These are phyloP conservation scores for Ogataea angusta DNA, from an alignment of 805 yeast genomes.

Conservation along the genomic window DNA sequence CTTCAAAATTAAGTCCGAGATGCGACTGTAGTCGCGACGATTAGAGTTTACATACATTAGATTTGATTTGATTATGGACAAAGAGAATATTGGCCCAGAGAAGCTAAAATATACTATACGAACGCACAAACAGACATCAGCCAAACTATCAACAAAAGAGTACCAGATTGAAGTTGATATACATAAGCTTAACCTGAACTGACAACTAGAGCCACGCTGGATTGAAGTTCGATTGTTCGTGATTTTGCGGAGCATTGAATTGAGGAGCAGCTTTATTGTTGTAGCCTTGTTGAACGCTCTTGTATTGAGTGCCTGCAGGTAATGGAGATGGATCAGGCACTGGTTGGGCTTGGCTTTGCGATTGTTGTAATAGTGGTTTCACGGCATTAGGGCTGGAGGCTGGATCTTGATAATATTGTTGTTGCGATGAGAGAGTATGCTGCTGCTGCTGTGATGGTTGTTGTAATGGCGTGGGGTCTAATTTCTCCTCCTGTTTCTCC, in stretches of 20 bases:
- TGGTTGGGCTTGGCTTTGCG: slow-evolving; percentile 30
- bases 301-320: slow-evolving; percentile 6
- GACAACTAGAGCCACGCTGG: slow-evolving; percentile 29
- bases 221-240: slow-evolving; percentile 21
- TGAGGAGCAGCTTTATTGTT: slow-evolving; percentile 1
- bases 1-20: background rate
- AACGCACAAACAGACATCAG: no score
- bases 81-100: background rate
- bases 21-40: background rate
- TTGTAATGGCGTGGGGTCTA: background rate
- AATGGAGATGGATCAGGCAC: slow-evolving; percentile 31
- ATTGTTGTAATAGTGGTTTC: slow-evolving; percentile 31
- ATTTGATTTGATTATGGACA: slow-evolving; percentile 5
- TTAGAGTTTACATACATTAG: background rate
- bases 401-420: slow-evolving; percentile 20
- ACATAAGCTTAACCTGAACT: no score
- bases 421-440: slow-evolving; percentile 16
- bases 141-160: no score
- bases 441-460: slow-evolving; percentile 13
- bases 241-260: slow-evolving; percentile 14
- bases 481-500: slow-evolving; percentile 14
- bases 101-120: no score
- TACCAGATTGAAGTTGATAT: no score
- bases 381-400: slow-evolving; percentile 14
- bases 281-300: background rate